Evolutionary conservation across 495 filamentous ascomycete genomes (phyloP), one percentile per base, ranked within the genome.

Genomic region (Collariella sp.): DNA sequence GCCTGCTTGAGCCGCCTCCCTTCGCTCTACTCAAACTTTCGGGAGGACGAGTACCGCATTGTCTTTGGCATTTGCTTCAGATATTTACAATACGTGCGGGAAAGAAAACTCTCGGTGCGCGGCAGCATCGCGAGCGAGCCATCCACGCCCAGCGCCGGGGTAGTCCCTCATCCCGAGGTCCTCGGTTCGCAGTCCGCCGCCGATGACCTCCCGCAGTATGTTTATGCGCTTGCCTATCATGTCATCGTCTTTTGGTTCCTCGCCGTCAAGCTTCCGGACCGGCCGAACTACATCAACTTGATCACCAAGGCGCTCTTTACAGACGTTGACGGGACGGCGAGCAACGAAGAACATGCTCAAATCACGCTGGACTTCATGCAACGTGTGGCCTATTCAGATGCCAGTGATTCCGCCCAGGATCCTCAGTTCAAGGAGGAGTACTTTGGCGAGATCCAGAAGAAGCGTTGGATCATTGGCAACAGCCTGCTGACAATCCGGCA

Each of bases 311-410:
- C 87, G 54, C 76, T 99, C 26, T 86, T 87, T 22, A 80, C 76
- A 4, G 86, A 95, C 60, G 78, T 80, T 16, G 76, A 84, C 57
- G 89, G 88, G 6, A 82, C 80, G 23, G 81, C 87, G 26, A 80
- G 79, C 23, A 77, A 93, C 18, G 94, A 97, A 59, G 91, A 97
- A 66, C 91, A 96, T 63, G 91, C 88, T 29, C 83, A 91, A 54
- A 88, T 96, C 12, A 91, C 91, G 20, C 83, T 96, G 38, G 94
- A 99, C 67, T 85, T 97, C 75, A 91, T 99, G 86, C 90, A 96
- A 61, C 78, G 90, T 54, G 84, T 89, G 36, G 83, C 89, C 11
- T 96, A 85, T 67, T 89, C 88, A 0, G 89, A 96, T 66, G 77
- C 87, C 48, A 87, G 83, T 54, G 82, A 86, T 56, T 85, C 83